phyloP scores from a whole-genome alignment of 2,329 filamentous ascomycete genomes.

The Akanthomyces dipterigenus region DNA sequence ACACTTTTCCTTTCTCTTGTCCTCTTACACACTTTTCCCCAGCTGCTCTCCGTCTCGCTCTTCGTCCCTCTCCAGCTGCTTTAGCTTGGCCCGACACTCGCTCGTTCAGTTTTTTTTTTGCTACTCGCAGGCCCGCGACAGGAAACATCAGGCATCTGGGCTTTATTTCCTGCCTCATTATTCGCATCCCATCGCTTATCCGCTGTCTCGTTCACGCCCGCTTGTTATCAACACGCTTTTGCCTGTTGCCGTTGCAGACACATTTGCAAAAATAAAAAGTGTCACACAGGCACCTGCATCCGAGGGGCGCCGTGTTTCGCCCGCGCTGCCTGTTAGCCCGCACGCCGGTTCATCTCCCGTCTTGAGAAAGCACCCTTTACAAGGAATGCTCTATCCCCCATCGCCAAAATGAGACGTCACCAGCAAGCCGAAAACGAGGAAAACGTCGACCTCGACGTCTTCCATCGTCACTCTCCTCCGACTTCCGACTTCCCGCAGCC shows the following conservation, averaged over 20 bases:
- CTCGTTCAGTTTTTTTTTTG: neutral
- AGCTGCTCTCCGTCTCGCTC: neutral
- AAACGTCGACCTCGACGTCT: conserved; percentile 14
- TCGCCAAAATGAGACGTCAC: conserved; percentile 12
- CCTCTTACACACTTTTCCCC: neutral
- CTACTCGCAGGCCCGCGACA: neutral
- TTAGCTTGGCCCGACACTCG: conserved; percentile 10
- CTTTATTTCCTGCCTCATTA: neutral
- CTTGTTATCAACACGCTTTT: neutral
- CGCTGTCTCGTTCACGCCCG: neutral
- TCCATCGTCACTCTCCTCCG: conserved; percentile 10
- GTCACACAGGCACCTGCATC: neutral
- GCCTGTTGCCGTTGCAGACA: neutral
- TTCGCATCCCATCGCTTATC: neutral
- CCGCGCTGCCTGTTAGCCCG: neutral
- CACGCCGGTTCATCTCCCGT: neutral
- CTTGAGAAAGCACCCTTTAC: conserved; percentile 5
- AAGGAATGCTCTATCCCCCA: conserved; percentile 5
- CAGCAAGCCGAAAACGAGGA: conserved; percentile 10
- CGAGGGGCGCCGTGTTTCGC: neutral
- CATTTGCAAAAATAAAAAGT: neutral
- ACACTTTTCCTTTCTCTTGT: conserved; percentile 12
- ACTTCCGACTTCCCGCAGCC: neutral
- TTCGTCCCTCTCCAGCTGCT: neutral
- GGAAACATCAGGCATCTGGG: neutral